Evolutionary conservation across 495 filamentous ascomycete genomes (phyloP), one percentile per base, ranked within the genome.

Genomic region (Neurospora sp.): DNA sequence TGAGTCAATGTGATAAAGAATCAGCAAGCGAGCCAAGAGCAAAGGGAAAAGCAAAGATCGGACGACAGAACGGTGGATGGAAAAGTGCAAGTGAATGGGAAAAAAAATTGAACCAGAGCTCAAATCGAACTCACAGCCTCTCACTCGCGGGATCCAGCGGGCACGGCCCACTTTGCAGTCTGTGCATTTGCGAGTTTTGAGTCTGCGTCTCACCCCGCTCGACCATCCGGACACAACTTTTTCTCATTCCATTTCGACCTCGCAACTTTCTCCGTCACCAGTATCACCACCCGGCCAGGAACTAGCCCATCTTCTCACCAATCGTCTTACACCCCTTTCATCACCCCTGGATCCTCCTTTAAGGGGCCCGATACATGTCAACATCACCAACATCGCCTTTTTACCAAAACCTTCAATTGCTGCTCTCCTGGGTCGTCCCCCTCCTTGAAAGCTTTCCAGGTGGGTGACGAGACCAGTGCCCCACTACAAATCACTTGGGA

Each of bases 301-400:
- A 65, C 53, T 71, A 41, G 71, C 69, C 42, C 38, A 72, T 69
- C 53, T 31, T 74, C 71, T 70, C 76, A 72, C 78, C 79, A 81
- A 80, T 81, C 38, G 75, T 68, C 76, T 79, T 70, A 81, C 77
- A 79, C 73, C 76, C 69, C 65, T 65, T 65, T 46, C 27, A 65
- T 35, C 53, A 65, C 53, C 53, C 27, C 53, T 18, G 53, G 53
- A 65, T 65, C 18, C 53, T 65, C 53, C 53, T 65, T 16, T 8
- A 65, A 65, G 53, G 27, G 53, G 53, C 53, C n/a, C n/a, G 37
- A 70, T 18, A 70, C 18, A 70, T 35, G 53, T 31, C 53, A 65
- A 65, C 53, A 65, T 65, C 53, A 65, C 1, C 27, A 65, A 65
- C 27, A 1, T 65, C 53, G 27, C 27, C 22, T 31, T 18, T 59